phyloP scores from a whole-genome alignment of 495 filamentous ascomycete species.

The Margaritispora aquatica region DNA sequence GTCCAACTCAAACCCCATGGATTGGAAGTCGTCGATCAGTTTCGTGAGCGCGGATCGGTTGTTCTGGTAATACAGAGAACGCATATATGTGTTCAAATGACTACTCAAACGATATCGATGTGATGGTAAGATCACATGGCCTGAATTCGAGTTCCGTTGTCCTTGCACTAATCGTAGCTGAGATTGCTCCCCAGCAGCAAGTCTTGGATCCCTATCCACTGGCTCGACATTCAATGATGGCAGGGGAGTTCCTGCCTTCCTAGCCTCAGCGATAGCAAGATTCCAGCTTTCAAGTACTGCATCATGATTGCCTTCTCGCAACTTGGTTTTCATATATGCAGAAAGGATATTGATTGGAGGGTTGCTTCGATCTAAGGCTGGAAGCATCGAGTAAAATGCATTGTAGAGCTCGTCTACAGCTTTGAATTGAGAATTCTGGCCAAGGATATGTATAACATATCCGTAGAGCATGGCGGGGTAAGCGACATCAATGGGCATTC shows the following conservation, averaged over 20 bases:
- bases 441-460: conserved; percentile 54
- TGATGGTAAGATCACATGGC: not conserved
- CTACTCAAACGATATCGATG: conserved; percentile 1
- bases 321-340: conserved; percentile 58
- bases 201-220: no score
- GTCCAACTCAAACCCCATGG: conserved; percentile 61
- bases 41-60: conserved; percentile 40
- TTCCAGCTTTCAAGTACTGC: conserved; percentile 62
- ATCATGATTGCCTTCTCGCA: conserved; percentile 45
- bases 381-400: conserved; percentile 37
- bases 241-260: conserved; percentile 34
- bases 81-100: conserved; percentile 30
- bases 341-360: conserved; percentile 53
- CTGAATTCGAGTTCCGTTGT: not conserved
- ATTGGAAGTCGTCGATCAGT: conserved; percentile 44
- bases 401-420: conserved; percentile 51
- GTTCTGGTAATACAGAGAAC: conserved; percentile 40
- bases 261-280: conserved; percentile 46
- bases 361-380: conserved; percentile 19
- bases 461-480: conserved; percentile 11
- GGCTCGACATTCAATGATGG: not conserved
- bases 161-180: not conserved
- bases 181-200: no score
- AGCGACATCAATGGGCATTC: conserved; percentile 11
- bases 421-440: conserved; percentile 44